Evolutionary conservation across 495 filamentous ascomycete genomes (phyloP), one percentile per base, ranked within the genome.

Genomic region (Podospora pseudopauciseta): DNA sequence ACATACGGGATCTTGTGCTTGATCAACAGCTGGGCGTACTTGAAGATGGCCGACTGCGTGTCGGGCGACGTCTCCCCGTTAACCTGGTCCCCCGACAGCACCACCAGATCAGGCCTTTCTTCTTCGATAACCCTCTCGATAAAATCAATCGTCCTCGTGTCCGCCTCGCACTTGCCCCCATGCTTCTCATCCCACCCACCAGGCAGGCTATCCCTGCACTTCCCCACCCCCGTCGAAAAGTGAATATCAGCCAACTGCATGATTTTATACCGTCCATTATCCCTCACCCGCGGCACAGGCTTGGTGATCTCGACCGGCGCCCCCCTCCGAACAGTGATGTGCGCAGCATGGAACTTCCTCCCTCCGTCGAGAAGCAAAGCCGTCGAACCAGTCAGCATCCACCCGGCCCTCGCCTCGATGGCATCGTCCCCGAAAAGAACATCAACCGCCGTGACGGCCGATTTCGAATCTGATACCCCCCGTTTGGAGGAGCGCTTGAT

Each of bases 191-290:
- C 84, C 68, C 83, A 84, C 49, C 86, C 86, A 39, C 84, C 82
- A 0, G 94, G 94, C 68, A 94, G 84, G 44, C 90, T 86, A 74
- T 99, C 94, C 66, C 96, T 86, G 73, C 95, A 99, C 18, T 75
- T 70, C 6, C 96, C 95, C 5, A 92, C 82, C 32, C 96, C 95
- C 2, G 95, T 99, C 68, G 91, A 92, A 68, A 99, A 77, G 79
- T 99, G 95, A 65, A 97, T 73, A 82, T 99, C 95, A 59, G 94
- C 89, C 63, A 95, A 76, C 76, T 99, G 95, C 86, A 99, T 89
- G 67, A 99, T 96, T 80, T 97, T 98, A 80, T 98, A 97, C 69
- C 89, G 91, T n/a, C 93, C 94, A 76, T 96, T 91, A 30, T 94
- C 91, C 62, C 86, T 85, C 66, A 99, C 90, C 63, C 88, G 85